Conservation (phyloP, 2,329 filamentous ascomycete species). For the Colletotrichum tamarilloi region DNA sequence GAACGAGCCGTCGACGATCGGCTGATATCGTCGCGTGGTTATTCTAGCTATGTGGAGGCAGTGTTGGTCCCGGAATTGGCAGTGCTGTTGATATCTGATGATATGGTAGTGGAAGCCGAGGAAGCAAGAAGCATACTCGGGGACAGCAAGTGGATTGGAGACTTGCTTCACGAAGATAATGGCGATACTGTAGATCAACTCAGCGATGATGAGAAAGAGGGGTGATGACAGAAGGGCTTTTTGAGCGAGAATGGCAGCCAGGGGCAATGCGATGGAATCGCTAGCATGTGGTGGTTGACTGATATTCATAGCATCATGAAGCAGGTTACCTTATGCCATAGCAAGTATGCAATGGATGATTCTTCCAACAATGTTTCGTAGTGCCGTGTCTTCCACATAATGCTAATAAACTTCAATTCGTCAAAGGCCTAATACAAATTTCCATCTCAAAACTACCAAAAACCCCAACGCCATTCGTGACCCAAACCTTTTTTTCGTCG, state of each 20-base stretch:
- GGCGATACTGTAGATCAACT: slow-evolving; percentile 45
- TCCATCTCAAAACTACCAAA: neutral
- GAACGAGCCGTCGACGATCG: slow-evolving; percentile 71
- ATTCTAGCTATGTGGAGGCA: slow-evolving; percentile 76
- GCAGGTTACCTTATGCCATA: neutral
- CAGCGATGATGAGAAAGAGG: slow-evolving; percentile 20
- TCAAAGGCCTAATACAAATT: neutral
- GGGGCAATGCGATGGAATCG: neutral
- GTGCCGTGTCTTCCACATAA: neutral
- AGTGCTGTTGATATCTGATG: slow-evolving; percentile 66
- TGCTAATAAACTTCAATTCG: neutral
- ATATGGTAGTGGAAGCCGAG: slow-evolving; percentile 57
- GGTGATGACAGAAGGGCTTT: slow-evolving; percentile 4
- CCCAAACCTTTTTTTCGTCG: neutral
- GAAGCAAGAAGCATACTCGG: slow-evolving; percentile 67
- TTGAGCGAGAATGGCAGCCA: neutral
- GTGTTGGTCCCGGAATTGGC: slow-evolving; percentile 82
- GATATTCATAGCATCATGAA: neutral
- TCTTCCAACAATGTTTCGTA: too few relatives aligned
- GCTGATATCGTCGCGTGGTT: slow-evolving; percentile 74
- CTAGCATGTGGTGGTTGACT: neutral
- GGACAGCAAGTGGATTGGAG: slow-evolving; percentile 75
- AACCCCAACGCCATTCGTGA: slow-evolving; percentile 12
- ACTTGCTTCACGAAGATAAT: slow-evolving; percentile 74
- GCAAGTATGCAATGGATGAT: neutral